Percentiles rank a stretch among this genome's conserved stretches.
These are phyloP conservation scores for Pythium scleroteichum DNA, from an alignment of 352 stramenopile species.

Conservation along the genomic window DNA sequence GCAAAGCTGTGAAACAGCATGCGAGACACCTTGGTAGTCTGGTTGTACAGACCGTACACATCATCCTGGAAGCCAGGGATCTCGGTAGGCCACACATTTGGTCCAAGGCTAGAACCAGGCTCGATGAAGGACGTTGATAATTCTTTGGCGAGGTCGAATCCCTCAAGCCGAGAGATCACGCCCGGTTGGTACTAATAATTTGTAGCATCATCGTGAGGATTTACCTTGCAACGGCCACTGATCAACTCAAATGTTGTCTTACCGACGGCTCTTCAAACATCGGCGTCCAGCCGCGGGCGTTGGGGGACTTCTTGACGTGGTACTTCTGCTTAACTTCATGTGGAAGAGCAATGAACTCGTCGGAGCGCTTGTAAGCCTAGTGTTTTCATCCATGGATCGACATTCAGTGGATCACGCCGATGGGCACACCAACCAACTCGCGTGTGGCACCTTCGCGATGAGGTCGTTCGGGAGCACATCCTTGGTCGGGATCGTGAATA, in stretches of 20 bases:
- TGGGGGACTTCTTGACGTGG: constrained; percentile 73
- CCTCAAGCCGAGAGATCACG: constrained; percentile 74
- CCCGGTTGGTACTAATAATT: constrained; percentile 85
- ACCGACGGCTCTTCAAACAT: constrained; percentile 86
- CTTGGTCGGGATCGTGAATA: constrained; percentile 79
- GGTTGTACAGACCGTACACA: constrained; percentile 72
- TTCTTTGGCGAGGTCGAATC: constrained; percentile 72
- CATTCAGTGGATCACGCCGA: background rate
- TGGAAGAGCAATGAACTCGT: constrained; percentile 73
- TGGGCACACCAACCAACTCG: background rate
- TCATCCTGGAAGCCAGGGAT: constrained; percentile 62
- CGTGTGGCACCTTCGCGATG: constrained; percentile 39
- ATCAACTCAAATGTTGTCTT: no score
- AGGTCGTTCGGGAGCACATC: constrained; percentile 53
- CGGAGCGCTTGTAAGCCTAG: constrained; percentile 57
- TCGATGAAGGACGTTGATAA: constrained; percentile 55
- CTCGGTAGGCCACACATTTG: constrained; percentile 75
- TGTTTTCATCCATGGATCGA: no score
- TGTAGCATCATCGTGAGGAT: no score
- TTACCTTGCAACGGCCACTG: no score
- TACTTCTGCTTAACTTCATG: constrained; percentile 69
- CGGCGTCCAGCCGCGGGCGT: constrained; percentile 75
- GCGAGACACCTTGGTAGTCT: constrained; percentile 63
- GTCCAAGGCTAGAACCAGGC: constrained; percentile 64
- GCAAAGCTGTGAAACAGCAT: constrained; percentile 77